Conservation (phyloP, 2,329 filamentous ascomycete genomes). For the Fulvia fulva region DNA sequence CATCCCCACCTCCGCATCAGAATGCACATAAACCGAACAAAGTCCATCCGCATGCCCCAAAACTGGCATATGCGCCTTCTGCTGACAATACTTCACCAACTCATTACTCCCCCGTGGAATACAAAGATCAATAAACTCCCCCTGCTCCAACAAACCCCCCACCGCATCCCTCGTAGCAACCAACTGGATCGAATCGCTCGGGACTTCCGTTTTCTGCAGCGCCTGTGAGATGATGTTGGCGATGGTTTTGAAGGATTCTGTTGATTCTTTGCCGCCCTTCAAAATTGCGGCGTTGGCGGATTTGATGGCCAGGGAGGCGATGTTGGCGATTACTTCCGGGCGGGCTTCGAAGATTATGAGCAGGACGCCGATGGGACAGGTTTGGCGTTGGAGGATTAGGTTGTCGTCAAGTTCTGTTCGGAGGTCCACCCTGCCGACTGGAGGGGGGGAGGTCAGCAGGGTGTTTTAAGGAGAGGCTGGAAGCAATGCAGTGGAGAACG, state of each 20-base stretch:
- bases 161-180: constrained; percentile 91
- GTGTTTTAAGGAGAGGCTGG: constrained; percentile 5
- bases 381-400: constrained; percentile 78
- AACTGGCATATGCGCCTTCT: constrained; percentile 87
- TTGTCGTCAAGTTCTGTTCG: constrained; percentile 83
- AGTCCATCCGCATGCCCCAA: constrained; percentile 94
- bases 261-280: constrained; percentile 95
- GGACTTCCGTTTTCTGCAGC: constrained; percentile 68
- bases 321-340: constrained; percentile 97
- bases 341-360: constrained; percentile 98
- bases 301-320: constrained; percentile 91
- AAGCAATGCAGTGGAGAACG: background rate
- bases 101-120: constrained; percentile 91
- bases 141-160: constrained; percentile 77
- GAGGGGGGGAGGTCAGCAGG: constrained; percentile 27
- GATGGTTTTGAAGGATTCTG: constrained; percentile 90
- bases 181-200: constrained; percentile 83
- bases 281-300: constrained; percentile 95
- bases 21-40: constrained; percentile 80
- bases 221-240: constrained; percentile 78
- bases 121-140: constrained; percentile 87
- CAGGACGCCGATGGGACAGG: constrained; percentile 93
- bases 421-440: constrained; percentile 79
- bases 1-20: constrained; percentile 67
- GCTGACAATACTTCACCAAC: constrained; percentile 84